A percentile compares a stretch with the other conserved stretches of the same genome.
Evolutionary conservation across 177 flowering plant genomes (phyloP).

Genomic region (Vitis hybrid): DNA sequence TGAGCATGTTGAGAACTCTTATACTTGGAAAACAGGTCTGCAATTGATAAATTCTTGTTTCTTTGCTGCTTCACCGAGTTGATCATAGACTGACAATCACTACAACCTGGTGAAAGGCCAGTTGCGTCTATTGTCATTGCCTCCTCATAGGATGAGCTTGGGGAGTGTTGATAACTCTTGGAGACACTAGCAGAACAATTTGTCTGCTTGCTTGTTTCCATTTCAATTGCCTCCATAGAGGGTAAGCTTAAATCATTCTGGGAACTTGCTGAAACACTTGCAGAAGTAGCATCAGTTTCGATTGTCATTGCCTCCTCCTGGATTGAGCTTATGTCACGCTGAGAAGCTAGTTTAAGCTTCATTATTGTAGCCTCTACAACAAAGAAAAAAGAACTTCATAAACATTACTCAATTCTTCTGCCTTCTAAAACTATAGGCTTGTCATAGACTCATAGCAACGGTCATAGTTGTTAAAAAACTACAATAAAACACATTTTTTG

Average conservation of each 20-base stretch:
- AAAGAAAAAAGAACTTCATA: not conserved
- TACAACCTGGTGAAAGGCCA: constrained; percentile 4
- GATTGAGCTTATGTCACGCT: constrained; percentile 18
- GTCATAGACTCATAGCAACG: too few species aligned
- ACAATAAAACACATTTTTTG: too few species aligned
- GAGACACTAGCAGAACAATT: not conserved
- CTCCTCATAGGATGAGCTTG: constrained; percentile 3
- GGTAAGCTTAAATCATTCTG: not conserved
- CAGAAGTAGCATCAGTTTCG: constrained; percentile 3
- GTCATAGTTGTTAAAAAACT: too few species aligned
- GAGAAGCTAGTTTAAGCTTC: constrained; percentile 67
- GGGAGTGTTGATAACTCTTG: not conserved
- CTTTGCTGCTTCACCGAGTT: constrained; percentile 11
- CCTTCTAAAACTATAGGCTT: too few species aligned
- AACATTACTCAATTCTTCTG: too few species aligned
- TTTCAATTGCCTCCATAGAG: constrained; percentile 6
- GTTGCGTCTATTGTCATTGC: constrained; percentile 14
- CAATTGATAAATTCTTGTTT: constrained; percentile 26
- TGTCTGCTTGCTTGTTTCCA: constrained; percentile 12
- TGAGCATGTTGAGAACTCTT: constrained; percentile 21
- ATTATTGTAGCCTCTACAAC: constrained; percentile 62
- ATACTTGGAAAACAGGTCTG: constrained; percentile 38
- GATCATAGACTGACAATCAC: constrained; percentile 8
- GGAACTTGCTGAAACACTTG: not conserved
- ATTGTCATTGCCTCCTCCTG: constrained; percentile 6